Conservation (phyloP, 108 stramenopile genomes). For the Craspedostauros australis region DNA sequence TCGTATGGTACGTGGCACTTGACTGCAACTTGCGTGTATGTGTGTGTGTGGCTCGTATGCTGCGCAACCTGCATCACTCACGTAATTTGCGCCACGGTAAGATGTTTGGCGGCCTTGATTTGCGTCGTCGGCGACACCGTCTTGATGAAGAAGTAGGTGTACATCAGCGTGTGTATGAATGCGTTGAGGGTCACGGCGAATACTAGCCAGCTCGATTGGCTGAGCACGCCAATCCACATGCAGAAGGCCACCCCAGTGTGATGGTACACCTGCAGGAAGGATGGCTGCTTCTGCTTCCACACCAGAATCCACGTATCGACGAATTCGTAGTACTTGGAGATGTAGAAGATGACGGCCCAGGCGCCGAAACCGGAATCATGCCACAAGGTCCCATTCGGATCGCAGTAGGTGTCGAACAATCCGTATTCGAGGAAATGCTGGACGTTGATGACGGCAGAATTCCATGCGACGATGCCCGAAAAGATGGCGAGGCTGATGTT, state of each 20-base stretch:
- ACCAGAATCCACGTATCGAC: slow-evolving; percentile 56
- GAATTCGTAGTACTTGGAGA: slow-evolving; percentile 56
- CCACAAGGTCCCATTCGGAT: slow-evolving; percentile 34
- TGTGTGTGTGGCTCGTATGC: too few relatives aligned
- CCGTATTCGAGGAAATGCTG: slow-evolving; percentile 26
- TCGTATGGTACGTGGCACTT: too few relatives aligned
- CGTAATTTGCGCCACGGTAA: slow-evolving; percentile 53
- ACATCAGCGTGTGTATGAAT: slow-evolving; percentile 51
- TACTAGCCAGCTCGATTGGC: slow-evolving; percentile 32
- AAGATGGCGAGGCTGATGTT: slow-evolving; percentile 46
- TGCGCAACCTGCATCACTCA: too few relatives aligned
- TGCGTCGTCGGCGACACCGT: slow-evolving; percentile 34
- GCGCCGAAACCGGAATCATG: slow-evolving; percentile 33
- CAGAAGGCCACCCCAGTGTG: slow-evolving; percentile 36
- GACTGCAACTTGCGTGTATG: too few relatives aligned
- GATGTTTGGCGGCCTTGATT: slow-evolving; percentile 33
- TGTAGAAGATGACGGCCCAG: slow-evolving; percentile 50
- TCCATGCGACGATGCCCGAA: slow-evolving; percentile 31
- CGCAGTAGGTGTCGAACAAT: slow-evolving; percentile 34
- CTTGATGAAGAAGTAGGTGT: slow-evolving; percentile 51
- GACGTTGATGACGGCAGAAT: slow-evolving; percentile 31
- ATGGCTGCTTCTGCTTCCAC: slow-evolving; percentile 28
- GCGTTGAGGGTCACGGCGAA: slow-evolving; percentile 34
- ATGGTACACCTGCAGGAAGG: slow-evolving; percentile 45
- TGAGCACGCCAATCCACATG: slow-evolving; percentile 46